Base-by-base conservation (phyloP, 495 filamentous ascomycete species). In the Amphirosellinia nigrospora region DNA sequence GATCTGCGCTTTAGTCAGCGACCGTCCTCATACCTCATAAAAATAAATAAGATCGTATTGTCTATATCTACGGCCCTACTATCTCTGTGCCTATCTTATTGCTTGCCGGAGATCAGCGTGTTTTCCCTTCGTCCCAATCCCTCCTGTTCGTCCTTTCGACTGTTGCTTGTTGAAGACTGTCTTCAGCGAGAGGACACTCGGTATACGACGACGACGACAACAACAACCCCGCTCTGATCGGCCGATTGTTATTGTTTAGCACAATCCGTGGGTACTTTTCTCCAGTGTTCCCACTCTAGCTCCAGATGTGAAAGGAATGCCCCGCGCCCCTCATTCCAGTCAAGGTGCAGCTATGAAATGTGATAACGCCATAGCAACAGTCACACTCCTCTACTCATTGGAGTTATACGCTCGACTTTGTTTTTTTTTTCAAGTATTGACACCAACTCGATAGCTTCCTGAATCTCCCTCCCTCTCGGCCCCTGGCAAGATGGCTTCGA, bases 401-500 rank as follows among this genome's bases (percentile, higher is more conserved):
- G 1, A 59, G 13, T 9, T 38, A 5, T 21, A 36, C 52, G 10
- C 21, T 58, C 36, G 13, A 28, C 7, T 36, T 59, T 50, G 23
- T 36, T 59, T 50, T 21, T 21, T 52, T 45, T 67, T 26, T 39
- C 46, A 38, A 53, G 23, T 46, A 21, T 16, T n/a, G 1, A 36
- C 21, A 19, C 38, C 41, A 48, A 34, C 46, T 58, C 61, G n/a
- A 46, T 13, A 30, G 21, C 48, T 56, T 66, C 16, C 38, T 43
- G 21, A 23, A 41, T 16, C 13, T 38, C 36, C 11, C 32, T 45
- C 50, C 36, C 2, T 41, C 9, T 34, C 26, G 48, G n/a, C n/a
- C 11, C 64, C 15, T 39, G 53, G 41, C 34, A 39, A 30, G 19
- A 71, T 83, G 82, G 73, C 81, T 59, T 76, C 81, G 61, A 73